Conservation (phyloP, 2,329 filamentous ascomycete genomes). For the Mycosphaerella sp. region DNA sequence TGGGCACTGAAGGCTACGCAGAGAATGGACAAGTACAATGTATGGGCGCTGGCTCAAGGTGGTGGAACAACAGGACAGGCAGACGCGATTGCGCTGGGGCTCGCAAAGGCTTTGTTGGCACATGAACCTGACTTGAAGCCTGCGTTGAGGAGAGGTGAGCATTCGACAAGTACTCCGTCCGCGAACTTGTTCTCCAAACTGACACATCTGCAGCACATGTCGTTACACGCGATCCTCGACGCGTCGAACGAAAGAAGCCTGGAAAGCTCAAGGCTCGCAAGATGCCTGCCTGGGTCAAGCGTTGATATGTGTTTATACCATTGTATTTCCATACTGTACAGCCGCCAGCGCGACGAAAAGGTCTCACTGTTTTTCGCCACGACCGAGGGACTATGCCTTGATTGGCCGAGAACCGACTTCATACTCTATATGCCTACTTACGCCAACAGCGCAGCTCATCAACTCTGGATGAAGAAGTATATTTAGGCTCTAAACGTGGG, state of each 20-base stretch:
- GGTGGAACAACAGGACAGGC: slow-evolving; percentile 94
- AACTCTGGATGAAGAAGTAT: too few relatives aligned
- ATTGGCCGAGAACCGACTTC: too few relatives aligned
- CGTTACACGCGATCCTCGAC: slow-evolving; percentile 82
- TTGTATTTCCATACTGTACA: slow-evolving; percentile 14
- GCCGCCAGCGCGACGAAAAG: background rate
- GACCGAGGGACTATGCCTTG: too few relatives aligned
- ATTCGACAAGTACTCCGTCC: background rate
- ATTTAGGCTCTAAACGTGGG: too few relatives aligned
- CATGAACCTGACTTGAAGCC: slow-evolving; percentile 92
- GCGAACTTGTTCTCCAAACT: background rate
- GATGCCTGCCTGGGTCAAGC: slow-evolving; percentile 97
- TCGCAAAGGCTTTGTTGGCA: slow-evolving; percentile 78
- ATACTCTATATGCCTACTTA: too few relatives aligned
- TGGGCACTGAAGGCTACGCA: slow-evolving; percentile 83
- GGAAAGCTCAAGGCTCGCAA: slow-evolving; percentile 96
- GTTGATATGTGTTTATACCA: slow-evolving; percentile 36
- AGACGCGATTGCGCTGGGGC: slow-evolving; percentile 83
- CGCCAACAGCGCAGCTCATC: too few relatives aligned
- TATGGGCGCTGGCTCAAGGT: slow-evolving; percentile 78
- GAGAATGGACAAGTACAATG: slow-evolving; percentile 91
- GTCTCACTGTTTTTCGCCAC: too few relatives aligned
- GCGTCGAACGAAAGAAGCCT: slow-evolving; percentile 96
- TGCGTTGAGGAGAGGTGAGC: slow-evolving; percentile 78
- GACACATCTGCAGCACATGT: slow-evolving; percentile 65